Percentiles rank a stretch among this genome's conserved stretches.
Conservation (phyloP, 2,329 filamentous ascomycete species). For the Hysterium pulicare region DNA sequence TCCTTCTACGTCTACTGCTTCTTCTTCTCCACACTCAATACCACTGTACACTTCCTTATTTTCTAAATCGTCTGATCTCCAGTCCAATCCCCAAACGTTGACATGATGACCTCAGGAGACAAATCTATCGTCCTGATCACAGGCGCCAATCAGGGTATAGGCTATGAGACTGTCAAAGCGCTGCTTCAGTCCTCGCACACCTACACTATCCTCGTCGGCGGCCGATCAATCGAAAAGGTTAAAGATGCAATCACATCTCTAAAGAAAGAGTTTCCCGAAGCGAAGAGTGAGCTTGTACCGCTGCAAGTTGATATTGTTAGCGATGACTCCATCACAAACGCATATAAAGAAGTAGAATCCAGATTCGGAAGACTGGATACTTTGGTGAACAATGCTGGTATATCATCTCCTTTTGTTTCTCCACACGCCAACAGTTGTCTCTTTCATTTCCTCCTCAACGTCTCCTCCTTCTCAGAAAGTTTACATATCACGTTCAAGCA, state of each 20-base stretch:
- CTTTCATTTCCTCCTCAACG: too few relatives aligned
- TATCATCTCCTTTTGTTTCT: background rate
- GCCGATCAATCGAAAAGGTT: slow-evolving; percentile 9
- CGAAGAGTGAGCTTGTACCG: slow-evolving; percentile 11
- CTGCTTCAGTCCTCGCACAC: slow-evolving; percentile 12
- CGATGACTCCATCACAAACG: slow-evolving; percentile 15
- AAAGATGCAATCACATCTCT: slow-evolving; percentile 8
- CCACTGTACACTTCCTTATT: too few relatives aligned
- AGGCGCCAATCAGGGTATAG: slow-evolving; percentile 18
- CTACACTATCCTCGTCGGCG: slow-evolving; percentile 16
- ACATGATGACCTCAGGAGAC: too few relatives aligned
- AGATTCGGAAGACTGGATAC: slow-evolving; percentile 12
- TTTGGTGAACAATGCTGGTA: slow-evolving; percentile 17
- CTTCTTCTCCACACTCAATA: too few relatives aligned
- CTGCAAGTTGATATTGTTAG: slow-evolving; percentile 19
- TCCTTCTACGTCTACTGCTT: too few relatives aligned
- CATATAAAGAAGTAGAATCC: slow-evolving; percentile 7
- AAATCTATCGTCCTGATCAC: slow-evolving; percentile 11
- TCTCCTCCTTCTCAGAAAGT: too few relatives aligned
- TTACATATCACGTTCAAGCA: background rate
- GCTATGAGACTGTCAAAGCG: slow-evolving; percentile 11
- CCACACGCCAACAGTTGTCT: too few relatives aligned
- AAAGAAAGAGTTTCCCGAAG: slow-evolving; percentile 1
- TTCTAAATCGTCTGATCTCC: too few relatives aligned
- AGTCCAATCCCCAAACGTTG: too few relatives aligned